Evolutionary conservation across 805 yeast genomes (phyloP), one percentile per base, ranked within the genome.

Genomic region (Candida montana): DNA sequence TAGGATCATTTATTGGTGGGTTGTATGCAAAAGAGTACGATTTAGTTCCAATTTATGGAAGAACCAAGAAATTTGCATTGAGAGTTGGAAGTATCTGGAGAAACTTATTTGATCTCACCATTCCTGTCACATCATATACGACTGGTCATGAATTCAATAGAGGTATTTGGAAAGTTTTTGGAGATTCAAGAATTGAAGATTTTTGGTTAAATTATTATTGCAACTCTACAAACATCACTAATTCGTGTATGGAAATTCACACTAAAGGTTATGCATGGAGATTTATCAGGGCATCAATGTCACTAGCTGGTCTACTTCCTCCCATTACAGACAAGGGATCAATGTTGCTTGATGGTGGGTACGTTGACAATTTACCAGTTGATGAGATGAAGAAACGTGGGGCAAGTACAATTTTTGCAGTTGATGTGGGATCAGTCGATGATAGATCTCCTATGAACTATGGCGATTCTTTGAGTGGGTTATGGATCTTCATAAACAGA

Each of bases 141-240:
- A 93, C 99, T 1, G 99, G 99, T 1, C 96, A 93, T 62, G 98
- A 89, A 61, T 91, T 91, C 63, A 91, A 91, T 61, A 71, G 98
- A 51, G 98, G 99, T 37, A 78, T 91, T n/a, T 93, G 97, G 96
- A 91, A 93, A 61, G 78, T 87, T 0, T 85, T 91, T 65, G 97
- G 98, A 1, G 91, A 87, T 49, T 75, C 81, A 12, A 81, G 96
- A 54, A 88, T 91, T 50, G 99, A 91, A 59, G 99, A 91, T 58
- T 91, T 91, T 60, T 91, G 99, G 99, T 73, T 91, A 46, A 80
- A 75, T 47, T 91, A 77, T 59, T 91, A 77, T 58, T 81, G 93
- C 55, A 91, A 93, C 58, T 87, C 98, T 1, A 91, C 99, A 13
- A 91, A 91, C 58, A 87, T 91, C 40, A 93, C 99, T 3, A 85